phyloP scores from a whole-genome alignment of 2,329 filamentous ascomycete species.

The Ceratocystis alfenasii region DNA sequence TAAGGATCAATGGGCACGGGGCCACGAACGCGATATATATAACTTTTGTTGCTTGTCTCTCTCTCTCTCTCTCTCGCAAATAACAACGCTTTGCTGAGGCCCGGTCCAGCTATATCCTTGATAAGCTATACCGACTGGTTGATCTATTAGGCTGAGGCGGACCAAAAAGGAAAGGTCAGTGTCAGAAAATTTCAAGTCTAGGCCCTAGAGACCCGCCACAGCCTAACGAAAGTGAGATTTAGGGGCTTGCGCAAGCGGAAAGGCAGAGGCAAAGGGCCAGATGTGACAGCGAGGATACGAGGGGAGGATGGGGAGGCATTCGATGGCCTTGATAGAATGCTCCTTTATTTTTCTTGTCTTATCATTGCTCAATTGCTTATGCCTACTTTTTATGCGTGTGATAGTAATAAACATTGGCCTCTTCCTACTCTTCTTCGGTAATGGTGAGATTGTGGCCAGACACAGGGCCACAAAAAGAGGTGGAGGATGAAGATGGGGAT shows the following conservation, averaged over 20 bases:
- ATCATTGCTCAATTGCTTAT: no score
- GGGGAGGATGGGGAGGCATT: background rate
- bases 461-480: background rate
- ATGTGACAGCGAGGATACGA: slow-evolving; percentile 1
- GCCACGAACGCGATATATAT: background rate
- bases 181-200: slow-evolving; percentile 1
- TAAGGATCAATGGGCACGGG: background rate
- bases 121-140: background rate
- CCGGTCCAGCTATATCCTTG: slow-evolving; percentile 11
- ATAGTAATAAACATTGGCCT: background rate
- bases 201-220: background rate
- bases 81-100: background rate
- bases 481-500: background rate
- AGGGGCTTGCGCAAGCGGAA: background rate
- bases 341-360: no score
- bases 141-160: background rate
- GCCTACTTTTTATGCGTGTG: background rate
- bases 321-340: background rate
- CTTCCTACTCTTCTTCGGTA: no score
- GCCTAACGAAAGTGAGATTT: slow-evolving; percentile 4
- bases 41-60: background rate
- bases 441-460: no score
- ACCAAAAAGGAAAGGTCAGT: slow-evolving; percentile 2
- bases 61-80: background rate
- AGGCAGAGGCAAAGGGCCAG: background rate